Percentiles rank a stretch among this genome's conserved stretches.
Evolutionary conservation across 2,329 filamentous ascomycete genomes (phyloP).

Genomic region (Fusarium setosum): DNA sequence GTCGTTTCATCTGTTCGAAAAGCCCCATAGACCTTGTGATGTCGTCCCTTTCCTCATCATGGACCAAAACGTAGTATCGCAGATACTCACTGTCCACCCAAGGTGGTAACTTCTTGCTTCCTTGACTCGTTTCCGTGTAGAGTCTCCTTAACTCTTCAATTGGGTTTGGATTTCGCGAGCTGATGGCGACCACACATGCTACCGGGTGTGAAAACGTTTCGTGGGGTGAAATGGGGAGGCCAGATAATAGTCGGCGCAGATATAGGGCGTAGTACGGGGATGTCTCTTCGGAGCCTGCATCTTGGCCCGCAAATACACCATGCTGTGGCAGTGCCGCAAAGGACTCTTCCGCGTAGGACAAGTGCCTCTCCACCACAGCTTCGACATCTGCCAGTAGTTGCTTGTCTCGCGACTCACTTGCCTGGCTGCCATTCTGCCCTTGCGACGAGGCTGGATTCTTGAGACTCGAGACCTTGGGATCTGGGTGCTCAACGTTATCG

Average conservation of each 20-base stretch:
- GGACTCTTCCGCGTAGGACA: slow-evolving; percentile 78
- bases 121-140: slow-evolving; percentile 86
- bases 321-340: slow-evolving; percentile 52
- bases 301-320: slow-evolving; percentile 53
- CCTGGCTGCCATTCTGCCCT: slow-evolving; percentile 40
- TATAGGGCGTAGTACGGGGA: slow-evolving; percentile 90
- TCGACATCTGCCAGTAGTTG: slow-evolving; percentile 74
- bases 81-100: slow-evolving; percentile 95
- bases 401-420: slow-evolving; percentile 45
- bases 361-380: slow-evolving; percentile 80
- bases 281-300: slow-evolving; percentile 61
- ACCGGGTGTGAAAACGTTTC: slow-evolving; percentile 97
- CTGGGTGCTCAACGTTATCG: slow-evolving; percentile 64
- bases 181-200: slow-evolving; percentile 94
- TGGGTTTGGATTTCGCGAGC: slow-evolving; percentile 83
- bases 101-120: slow-evolving; percentile 76
- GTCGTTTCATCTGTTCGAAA: slow-evolving; percentile 99
- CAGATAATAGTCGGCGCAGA: slow-evolving; percentile 83
- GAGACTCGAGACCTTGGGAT: slow-evolving; percentile 48
- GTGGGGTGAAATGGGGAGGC: slow-evolving; percentile 81
- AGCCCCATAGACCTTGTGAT: slow-evolving; percentile 88
- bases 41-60: slow-evolving; percentile 96
- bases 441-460: slow-evolving; percentile 54
- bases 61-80: slow-evolving; percentile 94
- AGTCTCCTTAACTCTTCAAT: slow-evolving; percentile 88